Evolutionary conservation across 352 stramenopile genomes (phyloP).

Genomic region (Sclerospora graminicola): DNA sequence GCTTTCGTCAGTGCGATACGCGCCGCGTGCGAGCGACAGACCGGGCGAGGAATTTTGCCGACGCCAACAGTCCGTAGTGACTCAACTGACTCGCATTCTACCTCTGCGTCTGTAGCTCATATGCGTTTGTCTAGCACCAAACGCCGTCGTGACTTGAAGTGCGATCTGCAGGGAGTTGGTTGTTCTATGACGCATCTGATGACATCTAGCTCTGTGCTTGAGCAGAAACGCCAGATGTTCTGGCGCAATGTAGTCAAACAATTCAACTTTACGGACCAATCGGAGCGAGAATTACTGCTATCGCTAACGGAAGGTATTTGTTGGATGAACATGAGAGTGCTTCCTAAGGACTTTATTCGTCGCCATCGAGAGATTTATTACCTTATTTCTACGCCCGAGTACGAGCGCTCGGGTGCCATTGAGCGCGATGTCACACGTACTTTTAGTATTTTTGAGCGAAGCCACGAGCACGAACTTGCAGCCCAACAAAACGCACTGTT

Average conservation of each 20-base stretch:
- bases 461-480: constrained; percentile 27
- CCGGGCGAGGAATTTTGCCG: constrained; percentile 2
- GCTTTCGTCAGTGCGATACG: constrained; percentile 3
- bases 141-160: constrained; percentile 14
- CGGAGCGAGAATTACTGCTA: constrained; percentile 48
- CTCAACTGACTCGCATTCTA: constrained; percentile 8
- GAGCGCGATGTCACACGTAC: constrained; percentile 76
- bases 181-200: constrained; percentile 8
- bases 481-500: constrained; percentile 58
- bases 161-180: constrained; percentile 11
- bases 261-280: constrained; percentile 66
- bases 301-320: constrained; percentile 53
- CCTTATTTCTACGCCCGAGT: constrained; percentile 49
- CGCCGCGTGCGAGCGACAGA: constrained; percentile 1
- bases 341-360: constrained; percentile 43
- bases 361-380: constrained; percentile 77
- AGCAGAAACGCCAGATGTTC: constrained; percentile 45
- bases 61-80: constrained; percentile 8
- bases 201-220: not conserved
- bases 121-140: not conserved
- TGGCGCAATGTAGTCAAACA: constrained; percentile 75
- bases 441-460: constrained; percentile 79
- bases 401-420: constrained; percentile 61
- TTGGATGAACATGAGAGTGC: constrained; percentile 46
- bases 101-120: not conserved